phyloP scores from a whole-genome alignment of 208 protist species.

The Leishmania braziliensis region DNA sequence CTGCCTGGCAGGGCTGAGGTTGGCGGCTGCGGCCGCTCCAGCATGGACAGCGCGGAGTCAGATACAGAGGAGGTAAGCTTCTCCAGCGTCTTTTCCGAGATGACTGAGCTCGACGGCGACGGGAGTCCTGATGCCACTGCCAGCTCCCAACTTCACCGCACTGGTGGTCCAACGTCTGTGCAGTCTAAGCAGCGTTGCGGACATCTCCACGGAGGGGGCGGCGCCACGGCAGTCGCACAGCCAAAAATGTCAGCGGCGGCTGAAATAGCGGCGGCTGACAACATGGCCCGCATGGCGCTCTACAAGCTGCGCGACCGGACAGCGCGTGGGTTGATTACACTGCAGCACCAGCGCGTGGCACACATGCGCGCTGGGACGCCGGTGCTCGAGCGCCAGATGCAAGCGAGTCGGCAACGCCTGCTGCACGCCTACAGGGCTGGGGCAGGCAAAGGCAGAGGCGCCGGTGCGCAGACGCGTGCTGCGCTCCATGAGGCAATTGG shows the following conservation, averaged over 20 bases:
- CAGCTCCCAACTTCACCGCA: not conserved
- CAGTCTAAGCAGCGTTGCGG: not conserved
- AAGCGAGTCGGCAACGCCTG: slow-evolving; percentile 33
- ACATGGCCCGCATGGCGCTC: slow-evolving; percentile 18
- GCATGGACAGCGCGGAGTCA: slow-evolving; percentile 1
- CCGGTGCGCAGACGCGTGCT: not conserved
- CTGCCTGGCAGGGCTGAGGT: not conserved
- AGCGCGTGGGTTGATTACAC: slow-evolving; percentile 33
- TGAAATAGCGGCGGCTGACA: not conserved
- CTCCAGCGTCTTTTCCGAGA: not conserved
- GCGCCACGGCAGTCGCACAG: not conserved
- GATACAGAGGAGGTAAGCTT: not conserved
- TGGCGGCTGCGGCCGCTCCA: not conserved
- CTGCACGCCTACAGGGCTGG: not conserved
- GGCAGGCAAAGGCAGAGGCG: not conserved
- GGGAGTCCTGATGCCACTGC: not conserved
- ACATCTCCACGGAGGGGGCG: not conserved
- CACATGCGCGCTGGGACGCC: slow-evolving; percentile 15
- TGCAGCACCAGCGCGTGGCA: slow-evolving; percentile 40
- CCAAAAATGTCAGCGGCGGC: not conserved
- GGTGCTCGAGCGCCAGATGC: slow-evolving; percentile 32
- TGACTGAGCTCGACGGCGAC: not conserved
- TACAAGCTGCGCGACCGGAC: slow-evolving; percentile 31
- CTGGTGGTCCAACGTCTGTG: not conserved
- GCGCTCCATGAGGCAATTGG: not conserved